Conservation (phyloP, 768 basidiomycete species). For the Tulasnella sp. region DNA sequence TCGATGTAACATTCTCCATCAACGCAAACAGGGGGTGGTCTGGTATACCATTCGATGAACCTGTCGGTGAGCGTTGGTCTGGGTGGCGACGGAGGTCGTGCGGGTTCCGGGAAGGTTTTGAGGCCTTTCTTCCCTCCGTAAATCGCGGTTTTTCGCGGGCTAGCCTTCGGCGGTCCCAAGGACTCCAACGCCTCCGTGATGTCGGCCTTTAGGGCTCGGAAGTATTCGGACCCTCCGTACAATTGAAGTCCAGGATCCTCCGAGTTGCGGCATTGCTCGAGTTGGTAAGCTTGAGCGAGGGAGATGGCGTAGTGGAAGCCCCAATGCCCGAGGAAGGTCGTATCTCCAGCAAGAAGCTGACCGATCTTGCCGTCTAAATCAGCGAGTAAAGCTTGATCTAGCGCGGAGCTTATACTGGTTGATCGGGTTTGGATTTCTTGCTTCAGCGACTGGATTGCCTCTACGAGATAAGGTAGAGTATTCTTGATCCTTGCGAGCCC, state of each 20-base stretch:
- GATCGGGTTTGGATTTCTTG: neutral
- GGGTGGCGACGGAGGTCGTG: neutral
- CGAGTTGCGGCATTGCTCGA: constrained; percentile 12
- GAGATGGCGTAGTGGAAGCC: constrained; percentile 16
- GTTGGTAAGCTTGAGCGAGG: neutral
- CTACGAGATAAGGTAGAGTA: neutral
- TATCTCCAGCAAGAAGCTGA: neutral
- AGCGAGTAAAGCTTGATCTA: constrained; percentile 4
- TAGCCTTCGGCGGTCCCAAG: neutral
- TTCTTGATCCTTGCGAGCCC: neutral
- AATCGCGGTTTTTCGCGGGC: neutral
- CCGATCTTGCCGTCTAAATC: neutral
- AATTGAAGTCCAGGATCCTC: neutral
- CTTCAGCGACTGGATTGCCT: neutral
- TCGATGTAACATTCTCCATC: neutral
- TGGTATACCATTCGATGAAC: neutral
- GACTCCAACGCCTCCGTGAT: neutral
- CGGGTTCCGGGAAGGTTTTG: neutral
- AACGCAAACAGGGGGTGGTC: neutral
- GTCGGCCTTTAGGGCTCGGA: neutral
- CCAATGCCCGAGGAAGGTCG: neutral
- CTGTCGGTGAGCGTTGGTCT: neutral
- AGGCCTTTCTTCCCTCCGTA: neutral
- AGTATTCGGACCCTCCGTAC: neutral
- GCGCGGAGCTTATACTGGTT: neutral